Evolutionary conservation across 2,329 filamentous ascomycete genomes (phyloP).

Genomic region (Fusarium pseudograminearum): DNA sequence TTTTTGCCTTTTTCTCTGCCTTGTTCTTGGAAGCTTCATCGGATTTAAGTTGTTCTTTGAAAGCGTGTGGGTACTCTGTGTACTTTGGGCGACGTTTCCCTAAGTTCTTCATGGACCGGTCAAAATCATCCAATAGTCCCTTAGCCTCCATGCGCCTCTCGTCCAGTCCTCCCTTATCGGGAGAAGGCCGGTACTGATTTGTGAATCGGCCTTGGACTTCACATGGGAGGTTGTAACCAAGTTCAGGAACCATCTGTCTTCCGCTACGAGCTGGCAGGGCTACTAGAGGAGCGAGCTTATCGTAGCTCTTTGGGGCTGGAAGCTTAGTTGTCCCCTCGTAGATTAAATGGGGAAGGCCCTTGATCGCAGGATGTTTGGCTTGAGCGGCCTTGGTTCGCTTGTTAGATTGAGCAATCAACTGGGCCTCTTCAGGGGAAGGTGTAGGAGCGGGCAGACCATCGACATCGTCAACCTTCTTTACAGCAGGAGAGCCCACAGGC

Average conservation of each 20-base stretch:
- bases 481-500: conserved; percentile 43
- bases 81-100: conserved; percentile 61
- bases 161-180: conserved; percentile 56
- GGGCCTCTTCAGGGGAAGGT: conserved; percentile 52
- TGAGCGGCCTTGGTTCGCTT: conserved; percentile 56
- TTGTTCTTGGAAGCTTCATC: conserved; percentile 61
- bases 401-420: conserved; percentile 54
- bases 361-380: conserved; percentile 54
- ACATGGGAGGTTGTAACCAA: conserved; percentile 56
- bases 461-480: conserved; percentile 53
- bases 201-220: conserved; percentile 60
- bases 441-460: conserved; percentile 50
- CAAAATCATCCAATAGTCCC: conserved; percentile 56
- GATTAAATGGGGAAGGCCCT: conserved; percentile 55
- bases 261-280: conserved; percentile 56
- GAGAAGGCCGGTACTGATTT: conserved; percentile 56
- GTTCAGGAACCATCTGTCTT: conserved; percentile 55
- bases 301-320: conserved; percentile 59
- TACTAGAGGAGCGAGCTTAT: conserved; percentile 59
- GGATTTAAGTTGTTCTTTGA: conserved; percentile 61
- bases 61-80: conserved; percentile 61
- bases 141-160: conserved; percentile 58
- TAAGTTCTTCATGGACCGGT: conserved; percentile 56
- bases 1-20: conserved; percentile 60
- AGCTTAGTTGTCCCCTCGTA: conserved; percentile 57